Evolutionary conservation across 208 protist species (phyloP).

Genomic region (Sergeia podlipaevii): DNA sequence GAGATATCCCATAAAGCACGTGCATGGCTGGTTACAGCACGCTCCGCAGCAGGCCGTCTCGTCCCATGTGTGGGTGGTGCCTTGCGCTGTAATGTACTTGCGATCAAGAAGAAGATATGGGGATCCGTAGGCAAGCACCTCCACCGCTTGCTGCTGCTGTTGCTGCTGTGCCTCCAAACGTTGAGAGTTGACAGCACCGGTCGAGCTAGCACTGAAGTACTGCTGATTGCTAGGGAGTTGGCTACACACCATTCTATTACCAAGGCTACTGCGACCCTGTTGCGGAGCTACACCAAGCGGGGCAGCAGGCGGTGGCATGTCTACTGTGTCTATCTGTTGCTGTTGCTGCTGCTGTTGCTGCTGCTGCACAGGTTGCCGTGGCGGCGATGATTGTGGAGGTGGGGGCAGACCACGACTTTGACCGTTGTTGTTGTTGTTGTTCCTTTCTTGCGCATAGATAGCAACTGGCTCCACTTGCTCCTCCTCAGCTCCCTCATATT

Average conservation of each 20-base stretch:
- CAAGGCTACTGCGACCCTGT: too few relatives aligned
- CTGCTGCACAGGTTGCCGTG: not conserved
- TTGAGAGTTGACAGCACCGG: too few relatives aligned
- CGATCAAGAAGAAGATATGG: constrained; percentile 1
- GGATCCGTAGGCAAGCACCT: constrained; percentile 13
- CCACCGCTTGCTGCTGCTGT: not conserved
- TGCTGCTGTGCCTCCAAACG: too few relatives aligned
- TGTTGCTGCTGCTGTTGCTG: not conserved
- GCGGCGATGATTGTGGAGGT: not conserved
- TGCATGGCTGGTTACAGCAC: constrained; percentile 18
- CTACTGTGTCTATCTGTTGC: not conserved
- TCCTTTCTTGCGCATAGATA: not conserved
- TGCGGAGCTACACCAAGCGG: not conserved
- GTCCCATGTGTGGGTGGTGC: constrained; percentile 15
- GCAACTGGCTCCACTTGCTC: not conserved
- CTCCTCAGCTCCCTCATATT: constrained; percentile 3
- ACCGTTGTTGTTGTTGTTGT: not conserved
- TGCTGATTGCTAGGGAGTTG: too few relatives aligned
- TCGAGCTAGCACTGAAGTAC: too few relatives aligned
- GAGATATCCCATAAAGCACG: constrained; percentile 14
- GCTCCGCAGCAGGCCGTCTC: constrained; percentile 13
- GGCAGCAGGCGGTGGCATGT: not conserved
- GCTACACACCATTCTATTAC: too few relatives aligned
- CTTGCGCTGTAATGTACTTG: constrained; percentile 1
- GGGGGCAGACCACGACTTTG: too few relatives aligned